A percentile compares a stretch with the other conserved stretches of the same genome.
These are phyloP conservation scores for Trichodelitschia bisporula DNA, from an alignment of 495 filamentous ascomycete species.

Conservation along the genomic window DNA sequence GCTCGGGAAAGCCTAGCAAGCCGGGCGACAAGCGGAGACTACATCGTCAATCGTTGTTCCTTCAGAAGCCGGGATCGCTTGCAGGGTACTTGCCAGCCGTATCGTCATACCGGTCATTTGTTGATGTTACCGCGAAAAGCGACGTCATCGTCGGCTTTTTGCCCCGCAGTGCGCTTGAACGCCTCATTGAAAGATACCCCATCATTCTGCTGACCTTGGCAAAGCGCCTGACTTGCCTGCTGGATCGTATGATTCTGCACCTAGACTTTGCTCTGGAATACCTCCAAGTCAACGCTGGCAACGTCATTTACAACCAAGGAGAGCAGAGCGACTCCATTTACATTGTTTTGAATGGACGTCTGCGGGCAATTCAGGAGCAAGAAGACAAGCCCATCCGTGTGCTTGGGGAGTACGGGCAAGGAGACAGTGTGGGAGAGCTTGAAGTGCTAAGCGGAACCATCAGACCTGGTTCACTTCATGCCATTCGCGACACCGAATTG, in stretches of 20 bases:
- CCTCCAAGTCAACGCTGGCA: conserved; percentile 86
- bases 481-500: conserved; percentile 87
- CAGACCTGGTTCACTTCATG: conserved; percentile 72
- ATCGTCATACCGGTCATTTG: conserved; percentile 85
- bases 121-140: conserved; percentile 89
- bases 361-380: conserved; percentile 56
- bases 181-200: conserved; percentile 77
- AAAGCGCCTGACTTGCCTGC: conserved; percentile 67
- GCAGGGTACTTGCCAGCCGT: conserved; percentile 86
- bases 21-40: conserved; percentile 16
- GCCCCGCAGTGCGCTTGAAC: conserved; percentile 61
- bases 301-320: conserved; percentile 79
- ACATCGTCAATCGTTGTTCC: conserved; percentile 48
- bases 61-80: conserved; percentile 87
- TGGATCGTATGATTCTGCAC: conserved; percentile 81
- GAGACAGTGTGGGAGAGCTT: conserved; percentile 89
- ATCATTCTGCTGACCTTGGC: conserved; percentile 87
- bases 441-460: conserved; percentile 91
- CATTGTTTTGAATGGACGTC: conserved; percentile 79
- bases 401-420: conserved; percentile 82
- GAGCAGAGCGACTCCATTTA: conserved; percentile 98
- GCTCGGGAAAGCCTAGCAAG: conserved; percentile 1
- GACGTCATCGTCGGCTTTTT: conserved; percentile 97
- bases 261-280: conserved; percentile 97
- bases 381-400: conserved; percentile 66